These are phyloP conservation scores for Saccharomyces hybrid DNA, from an alignment of 1,139 yeast species.

Conservation along the genomic window DNA sequence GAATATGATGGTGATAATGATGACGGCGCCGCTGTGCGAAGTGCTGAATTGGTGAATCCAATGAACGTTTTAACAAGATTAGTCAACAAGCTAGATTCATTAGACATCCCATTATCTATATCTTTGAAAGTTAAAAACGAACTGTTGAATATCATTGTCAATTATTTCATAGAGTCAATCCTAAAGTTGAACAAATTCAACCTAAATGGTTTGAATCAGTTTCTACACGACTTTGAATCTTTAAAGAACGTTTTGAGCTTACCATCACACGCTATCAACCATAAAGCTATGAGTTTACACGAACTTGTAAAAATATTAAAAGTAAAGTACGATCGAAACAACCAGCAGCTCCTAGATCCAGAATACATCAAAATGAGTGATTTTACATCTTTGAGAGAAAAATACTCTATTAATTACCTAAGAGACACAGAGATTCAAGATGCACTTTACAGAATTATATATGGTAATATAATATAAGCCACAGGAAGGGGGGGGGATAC, in stretches of 20 bases:
- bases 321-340: conserved; percentile 35
- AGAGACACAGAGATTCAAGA: conserved; percentile 33
- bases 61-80: conserved; percentile 19
- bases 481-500: background rate
- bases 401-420: conserved; percentile 19
- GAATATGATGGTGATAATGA: conserved; percentile 5
- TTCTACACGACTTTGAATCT: conserved; percentile 45
- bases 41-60: conserved; percentile 24
- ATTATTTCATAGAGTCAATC: conserved; percentile 48
- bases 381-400: conserved; percentile 23
- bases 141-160: conserved; percentile 42
- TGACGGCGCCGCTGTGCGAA: conserved; percentile 7
- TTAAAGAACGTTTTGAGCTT: conserved; percentile 37
- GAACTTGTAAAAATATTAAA: conserved; percentile 35
- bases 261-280: conserved; percentile 29
- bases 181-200: conserved; percentile 55
- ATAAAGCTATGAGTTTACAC: conserved; percentile 32
- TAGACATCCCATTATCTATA: conserved; percentile 21
- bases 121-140: conserved; percentile 30
- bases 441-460: conserved; percentile 30
- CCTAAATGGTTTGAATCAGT: conserved; percentile 46
- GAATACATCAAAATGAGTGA: conserved; percentile 27
- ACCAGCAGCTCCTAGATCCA: conserved; percentile 32
- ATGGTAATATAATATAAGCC: conserved; percentile 16
- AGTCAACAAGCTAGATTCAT: conserved; percentile 31